Base-by-base conservation (phyloP, 371 early-diverging fungal genomes). In the Syncephalastrum monosporum region DNA sequence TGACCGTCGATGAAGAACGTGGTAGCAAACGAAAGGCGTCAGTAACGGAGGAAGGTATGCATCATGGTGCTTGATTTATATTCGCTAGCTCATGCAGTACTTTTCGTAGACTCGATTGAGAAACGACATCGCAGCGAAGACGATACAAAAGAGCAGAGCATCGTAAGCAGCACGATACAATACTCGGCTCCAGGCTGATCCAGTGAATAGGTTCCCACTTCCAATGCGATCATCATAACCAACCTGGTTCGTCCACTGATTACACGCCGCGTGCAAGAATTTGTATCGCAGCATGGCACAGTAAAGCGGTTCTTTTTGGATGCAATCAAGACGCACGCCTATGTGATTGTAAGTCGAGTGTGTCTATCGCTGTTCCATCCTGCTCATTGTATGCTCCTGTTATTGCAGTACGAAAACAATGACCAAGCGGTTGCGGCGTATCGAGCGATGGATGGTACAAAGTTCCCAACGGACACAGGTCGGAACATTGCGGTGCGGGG, bases 281-380 rank as follows among this genome's bases (percentile, higher is more conserved):
- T 89, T 52, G 72, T 92, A 38, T 70, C 65, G 15, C 72, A 82
- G 64, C 87, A 76, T 58, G 93, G 93, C 10, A 75, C 69, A 15
- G 65, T 87, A 3, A 83, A 84, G 25, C 75, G 79, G 47, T 78
- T 91, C 21, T 93, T 93, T 93, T 89, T 94, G 78, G 90, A 93
- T 68, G 78, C 77, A 27, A 91, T 94, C 68, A 91, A 91, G 54
- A 87, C 93, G 2, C 92, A 91, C 59, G 87, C 89, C 51, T 94
- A 86, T 78, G 92, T 85, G n/a, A 79, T 79, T 55, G 91, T 89
- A 82, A 72, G 63, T 56, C 12, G 45, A 51, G n/a, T 5, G n/a
- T 25, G 33, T 1, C 19, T 42, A 17, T 12, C 12, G 25, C 13
- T 33, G 33, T 12, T n/a, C 19, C 0, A 27, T 23, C 25, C 4